A percentile compares a stretch with the other conserved stretches of the same genome.
These are phyloP conservation scores for Trichoderma atrobrunneum DNA, from an alignment of 2,329 filamentous ascomycete genomes.

Conservation along the genomic window DNA sequence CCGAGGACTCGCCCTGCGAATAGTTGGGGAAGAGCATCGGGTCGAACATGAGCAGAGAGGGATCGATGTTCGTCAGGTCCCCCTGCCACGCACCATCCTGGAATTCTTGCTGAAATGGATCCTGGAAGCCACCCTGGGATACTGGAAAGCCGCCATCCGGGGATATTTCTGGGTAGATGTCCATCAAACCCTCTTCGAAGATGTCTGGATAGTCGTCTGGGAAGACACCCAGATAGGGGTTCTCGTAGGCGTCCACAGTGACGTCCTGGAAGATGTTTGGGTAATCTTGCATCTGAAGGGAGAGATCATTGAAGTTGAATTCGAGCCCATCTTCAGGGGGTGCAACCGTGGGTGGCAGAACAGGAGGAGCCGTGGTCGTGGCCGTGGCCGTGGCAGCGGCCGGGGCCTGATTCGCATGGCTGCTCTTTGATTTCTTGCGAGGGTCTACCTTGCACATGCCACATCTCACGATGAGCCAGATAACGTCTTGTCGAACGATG, in stretches of 20 bases:
- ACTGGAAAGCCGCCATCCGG: not conserved
- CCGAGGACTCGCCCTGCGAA: not conserved
- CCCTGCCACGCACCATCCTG: not conserved
- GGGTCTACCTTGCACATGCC: slow-evolving; percentile 8
- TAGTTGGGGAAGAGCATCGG: not conserved
- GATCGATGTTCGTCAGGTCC: not conserved
- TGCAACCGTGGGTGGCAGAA: not conserved
- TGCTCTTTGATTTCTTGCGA: not conserved
- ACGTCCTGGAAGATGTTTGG: not conserved
- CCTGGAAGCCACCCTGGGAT: not conserved
- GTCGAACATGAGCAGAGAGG: not conserved
- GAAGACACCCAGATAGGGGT: not conserved
- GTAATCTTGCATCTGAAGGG: not conserved
- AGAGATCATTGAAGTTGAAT: not conserved
- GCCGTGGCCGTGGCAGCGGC: not conserved
- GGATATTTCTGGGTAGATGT: not conserved
- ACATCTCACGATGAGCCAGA: slow-evolving; percentile 21
- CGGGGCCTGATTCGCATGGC: not conserved
- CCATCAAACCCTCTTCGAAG: not conserved
- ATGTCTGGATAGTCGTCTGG: not conserved
- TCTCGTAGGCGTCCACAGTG: not conserved
- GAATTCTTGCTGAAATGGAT: not conserved
- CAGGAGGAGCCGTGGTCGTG: not conserved
- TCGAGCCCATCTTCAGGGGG: not conserved
- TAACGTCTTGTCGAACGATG: slow-evolving; percentile 21